Evolutionary conservation across 2,329 filamentous ascomycete genomes (phyloP), one percentile per base, ranked within the genome.

Genomic region (Geoglossum cookeanum): DNA sequence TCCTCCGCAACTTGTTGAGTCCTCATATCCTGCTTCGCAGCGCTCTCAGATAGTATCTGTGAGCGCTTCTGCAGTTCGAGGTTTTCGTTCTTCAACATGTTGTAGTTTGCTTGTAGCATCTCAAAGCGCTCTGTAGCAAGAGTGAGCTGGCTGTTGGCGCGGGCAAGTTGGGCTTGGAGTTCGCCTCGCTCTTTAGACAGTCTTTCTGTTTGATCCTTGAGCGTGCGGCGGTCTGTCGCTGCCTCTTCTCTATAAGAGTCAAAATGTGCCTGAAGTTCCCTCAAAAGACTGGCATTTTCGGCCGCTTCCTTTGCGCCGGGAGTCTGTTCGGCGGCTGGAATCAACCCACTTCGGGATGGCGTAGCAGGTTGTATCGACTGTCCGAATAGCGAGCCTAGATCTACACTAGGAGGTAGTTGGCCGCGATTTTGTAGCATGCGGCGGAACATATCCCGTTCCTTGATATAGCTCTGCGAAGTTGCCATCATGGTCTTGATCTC

Each of bases 401-500:
- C 84, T 11, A 67, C 78, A 66, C 66, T 78, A 65, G 65, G 75
- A 67, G 71, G 82, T 69, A 77, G 59, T 58, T 81, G 78, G 17
- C 81, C 80, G 58, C 81, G 78, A 60, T 92, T 86, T 62, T 91
- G 86, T 33, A 96, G 78, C 74, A 97, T 90, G 56, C 90, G 88
- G 27, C 91, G 83, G 82, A 96, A 97, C 80, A 96, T 96, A 67
- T 98, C 91, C 60, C 92, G 84, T 71, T 98, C 92, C 64, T 89
- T 87, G 67, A 92, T 88, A 68, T 94, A 95, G 68, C 87, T 94
- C 72, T 95, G 87, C 61, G 89, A 86, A 58, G 90, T 87, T 33
- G 85, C 81, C 48, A 85, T 81, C 62, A 95, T 83, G 11, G 85
- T 85, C 62, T 84, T 80, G 56, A 94, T 80, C 67, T 96, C 89